Evolutionary conservation across 2,329 filamentous ascomycete species (phyloP).

Genomic region (Karstenula rhodostoma): DNA sequence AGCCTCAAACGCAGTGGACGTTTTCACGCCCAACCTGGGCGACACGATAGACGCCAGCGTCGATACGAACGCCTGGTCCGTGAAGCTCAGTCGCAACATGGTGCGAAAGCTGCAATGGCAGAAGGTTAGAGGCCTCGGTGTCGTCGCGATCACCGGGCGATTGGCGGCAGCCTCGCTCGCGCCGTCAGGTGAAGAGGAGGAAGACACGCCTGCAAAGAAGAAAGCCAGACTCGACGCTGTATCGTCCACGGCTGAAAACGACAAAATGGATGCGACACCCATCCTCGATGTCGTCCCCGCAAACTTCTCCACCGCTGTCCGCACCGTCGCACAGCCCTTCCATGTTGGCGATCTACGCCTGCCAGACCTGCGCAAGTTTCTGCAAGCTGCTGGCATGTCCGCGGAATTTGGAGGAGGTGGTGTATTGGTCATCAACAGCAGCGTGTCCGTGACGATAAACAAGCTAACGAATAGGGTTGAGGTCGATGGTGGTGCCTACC

Average conservation of each 20-base stretch:
- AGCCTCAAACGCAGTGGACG: constrained; percentile 61
- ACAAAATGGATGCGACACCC: constrained; percentile 59
- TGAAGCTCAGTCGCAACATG: constrained; percentile 85
- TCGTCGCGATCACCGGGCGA: constrained; percentile 88
- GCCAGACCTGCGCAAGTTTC: constrained; percentile 83
- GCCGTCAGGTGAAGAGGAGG: constrained; percentile 51
- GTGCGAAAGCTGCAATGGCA: constrained; percentile 94
- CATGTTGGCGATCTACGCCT: constrained; percentile 93
- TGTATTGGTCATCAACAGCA: constrained; percentile 85
- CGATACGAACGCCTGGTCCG: constrained; percentile 96
- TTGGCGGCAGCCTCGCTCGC: constrained; percentile 61
- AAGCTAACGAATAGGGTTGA: constrained; percentile 86
- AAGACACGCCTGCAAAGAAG: constrained; percentile 54
- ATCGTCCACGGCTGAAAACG: constrained; percentile 55
- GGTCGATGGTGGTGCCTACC: constrained; percentile 68
- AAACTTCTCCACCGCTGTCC: constrained; percentile 73
- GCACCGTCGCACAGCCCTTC: constrained; percentile 82
- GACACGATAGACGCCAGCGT: constrained; percentile 85
- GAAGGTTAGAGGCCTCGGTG: constrained; percentile 85
- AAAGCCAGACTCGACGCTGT: constrained; percentile 54
- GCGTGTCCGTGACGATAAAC: constrained; percentile 83
- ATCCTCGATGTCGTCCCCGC: constrained; percentile 67
- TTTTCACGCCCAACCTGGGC: constrained; percentile 83
- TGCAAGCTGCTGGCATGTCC: constrained; percentile 82
- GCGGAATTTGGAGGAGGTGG: constrained; percentile 96